Conservation (phyloP, 805 yeast species). For the Kodamaea restingae region DNA sequence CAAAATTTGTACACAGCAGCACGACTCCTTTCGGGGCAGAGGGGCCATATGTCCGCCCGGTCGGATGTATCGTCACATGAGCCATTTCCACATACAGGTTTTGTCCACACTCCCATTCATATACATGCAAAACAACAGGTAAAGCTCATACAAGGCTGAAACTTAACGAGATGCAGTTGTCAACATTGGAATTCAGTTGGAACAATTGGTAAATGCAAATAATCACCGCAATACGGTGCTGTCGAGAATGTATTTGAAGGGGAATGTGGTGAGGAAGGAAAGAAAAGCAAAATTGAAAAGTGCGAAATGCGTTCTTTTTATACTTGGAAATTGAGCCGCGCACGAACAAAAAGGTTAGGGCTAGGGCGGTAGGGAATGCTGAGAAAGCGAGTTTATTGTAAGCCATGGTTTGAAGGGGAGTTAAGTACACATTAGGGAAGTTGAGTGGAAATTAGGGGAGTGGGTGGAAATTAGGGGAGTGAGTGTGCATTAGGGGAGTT, state of each 20-base stretch:
- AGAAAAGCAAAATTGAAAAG: background rate
- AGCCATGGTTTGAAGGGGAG: too few species aligned
- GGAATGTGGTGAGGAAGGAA: slow-evolving; percentile 6
- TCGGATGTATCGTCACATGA: slow-evolving; percentile 42
- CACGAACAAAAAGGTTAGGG: slow-evolving; percentile 6
- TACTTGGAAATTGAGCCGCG: background rate
- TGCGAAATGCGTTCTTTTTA: background rate
- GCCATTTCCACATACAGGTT: slow-evolving; percentile 14
- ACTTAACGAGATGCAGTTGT: slow-evolving; percentile 56
- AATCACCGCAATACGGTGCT: slow-evolving; percentile 37
- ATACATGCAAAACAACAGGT: slow-evolving; percentile 5
- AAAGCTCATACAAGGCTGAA: slow-evolving; percentile 60
- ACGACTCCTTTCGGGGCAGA: slow-evolving; percentile 46
- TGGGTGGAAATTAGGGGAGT: too few species aligned
- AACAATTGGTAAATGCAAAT: slow-evolving; percentile 56
- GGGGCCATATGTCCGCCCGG: slow-evolving; percentile 50
- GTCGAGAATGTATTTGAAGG: slow-evolving; percentile 9
- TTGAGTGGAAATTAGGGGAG: too few species aligned
- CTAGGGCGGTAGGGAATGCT: background rate
- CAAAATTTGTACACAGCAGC: slow-evolving; percentile 50
- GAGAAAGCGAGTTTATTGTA: too few species aligned
- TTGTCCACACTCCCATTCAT: slow-evolving; percentile 11
- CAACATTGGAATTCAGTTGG: slow-evolving; percentile 55
- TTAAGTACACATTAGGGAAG: too few species aligned
- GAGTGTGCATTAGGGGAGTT: too few species aligned